Conservation (phyloP, 441 rosid species). For the Melastoma candidum region DNA sequence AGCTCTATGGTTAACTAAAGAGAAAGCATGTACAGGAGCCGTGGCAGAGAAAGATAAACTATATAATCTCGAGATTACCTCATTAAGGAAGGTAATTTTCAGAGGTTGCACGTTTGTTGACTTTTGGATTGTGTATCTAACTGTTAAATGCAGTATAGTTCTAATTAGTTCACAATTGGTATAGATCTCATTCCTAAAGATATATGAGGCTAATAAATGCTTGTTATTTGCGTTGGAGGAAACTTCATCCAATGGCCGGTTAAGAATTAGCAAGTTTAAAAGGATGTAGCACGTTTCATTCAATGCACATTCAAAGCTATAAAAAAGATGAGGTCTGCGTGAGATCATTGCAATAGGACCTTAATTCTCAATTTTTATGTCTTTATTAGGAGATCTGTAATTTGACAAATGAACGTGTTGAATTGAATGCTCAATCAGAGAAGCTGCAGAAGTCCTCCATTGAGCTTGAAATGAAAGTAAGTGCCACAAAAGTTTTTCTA, state of each 20-base stretch:
- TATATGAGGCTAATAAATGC: too few relatives aligned
- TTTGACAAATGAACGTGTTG: conserved; percentile 28
- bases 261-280: too few relatives aligned
- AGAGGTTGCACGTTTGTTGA: conserved; percentile 35
- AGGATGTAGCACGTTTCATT: too few relatives aligned
- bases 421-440: conserved; percentile 23
- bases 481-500: too few relatives aligned
- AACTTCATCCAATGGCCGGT: too few relatives aligned
- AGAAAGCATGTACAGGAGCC: conserved; percentile 52
- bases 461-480: conserved; percentile 16
- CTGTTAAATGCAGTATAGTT: too few relatives aligned
- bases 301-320: too few relatives aligned
- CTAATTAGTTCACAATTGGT: too few relatives aligned
- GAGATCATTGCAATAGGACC: conserved; percentile 5
- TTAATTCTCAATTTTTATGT: conserved; percentile 2
- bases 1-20: conserved; percentile 73
- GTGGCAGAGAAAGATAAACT: conserved; percentile 48
- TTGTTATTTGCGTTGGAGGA: too few relatives aligned
- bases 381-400: conserved; percentile 23
- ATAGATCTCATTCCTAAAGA: too few relatives aligned
- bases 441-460: conserved; percentile 15
- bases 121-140: conserved; percentile 2
- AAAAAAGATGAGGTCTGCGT: background rate
- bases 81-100: conserved; percentile 36
- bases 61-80: conserved; percentile 29